Evolutionary conservation across 139 green algal species (phyloP).

Genomic region (Diplosphaera chodatii): DNA sequence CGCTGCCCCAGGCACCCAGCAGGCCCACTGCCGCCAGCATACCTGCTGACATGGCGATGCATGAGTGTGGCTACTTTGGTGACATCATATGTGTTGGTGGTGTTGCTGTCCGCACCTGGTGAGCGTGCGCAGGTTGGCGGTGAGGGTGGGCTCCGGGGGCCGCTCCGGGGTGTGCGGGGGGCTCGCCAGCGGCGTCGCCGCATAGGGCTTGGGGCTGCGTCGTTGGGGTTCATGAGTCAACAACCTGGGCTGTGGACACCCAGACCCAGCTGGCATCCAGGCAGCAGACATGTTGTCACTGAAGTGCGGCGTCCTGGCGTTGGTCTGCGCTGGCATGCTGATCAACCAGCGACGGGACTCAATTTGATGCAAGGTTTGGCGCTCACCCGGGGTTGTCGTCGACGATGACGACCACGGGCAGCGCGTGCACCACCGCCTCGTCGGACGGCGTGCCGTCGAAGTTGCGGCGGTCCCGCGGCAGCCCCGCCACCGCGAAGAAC

Average conservation of each 20-base stretch:
- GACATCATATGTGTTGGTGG: too few relatives aligned
- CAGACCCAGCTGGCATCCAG: too few relatives aligned
- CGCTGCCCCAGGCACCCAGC: too few relatives aligned
- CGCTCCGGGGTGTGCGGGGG: background rate
- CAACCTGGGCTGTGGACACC: too few relatives aligned
- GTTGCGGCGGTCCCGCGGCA: constrained; percentile 2
- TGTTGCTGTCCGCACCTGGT: constrained; percentile 39
- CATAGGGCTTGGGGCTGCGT: background rate
- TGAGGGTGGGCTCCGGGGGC: background rate
- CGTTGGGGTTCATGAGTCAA: too few relatives aligned
- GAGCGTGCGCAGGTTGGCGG: constrained; percentile 19
- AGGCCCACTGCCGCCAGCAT: too few relatives aligned
- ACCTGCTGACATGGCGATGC: too few relatives aligned
- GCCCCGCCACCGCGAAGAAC: constrained; percentile 47
- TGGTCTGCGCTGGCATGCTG: too few relatives aligned
- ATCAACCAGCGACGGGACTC: too few relatives aligned
- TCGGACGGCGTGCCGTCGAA: background rate
- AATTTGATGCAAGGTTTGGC: background rate
- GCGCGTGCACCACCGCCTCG: background rate
- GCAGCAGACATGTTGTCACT: too few relatives aligned
- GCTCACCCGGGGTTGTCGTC: background rate
- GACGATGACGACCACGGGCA: background rate
- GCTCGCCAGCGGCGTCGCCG: background rate
- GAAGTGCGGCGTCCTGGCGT: too few relatives aligned
- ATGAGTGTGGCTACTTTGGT: too few relatives aligned